Conservation (phyloP, 129 eudicot species). For the Rutidosis leptorrhynchoides region DNA sequence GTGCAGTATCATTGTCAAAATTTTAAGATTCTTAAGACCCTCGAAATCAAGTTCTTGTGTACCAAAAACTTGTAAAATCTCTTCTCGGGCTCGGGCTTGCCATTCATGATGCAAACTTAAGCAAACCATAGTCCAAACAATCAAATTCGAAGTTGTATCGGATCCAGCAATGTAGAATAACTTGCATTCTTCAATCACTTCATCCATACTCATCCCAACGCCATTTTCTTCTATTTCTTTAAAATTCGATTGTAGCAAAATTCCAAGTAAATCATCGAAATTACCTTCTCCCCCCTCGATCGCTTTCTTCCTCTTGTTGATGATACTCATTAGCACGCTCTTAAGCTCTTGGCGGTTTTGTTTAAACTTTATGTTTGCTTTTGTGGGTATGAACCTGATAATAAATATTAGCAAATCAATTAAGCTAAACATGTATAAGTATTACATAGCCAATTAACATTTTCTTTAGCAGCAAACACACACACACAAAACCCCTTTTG, state of each 20-base stretch:
- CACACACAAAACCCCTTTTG: too few relatives aligned
- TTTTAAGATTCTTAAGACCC: slow-evolving; percentile 40
- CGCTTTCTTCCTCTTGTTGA: slow-evolving; percentile 38
- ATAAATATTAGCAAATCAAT: background rate
- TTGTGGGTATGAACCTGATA: slow-evolving; percentile 51
- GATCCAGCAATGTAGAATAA: slow-evolving; percentile 42
- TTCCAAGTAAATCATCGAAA: slow-evolving; percentile 44
- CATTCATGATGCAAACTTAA: slow-evolving; percentile 49
- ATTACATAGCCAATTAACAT: background rate
- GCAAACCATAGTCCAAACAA: slow-evolving; percentile 59
- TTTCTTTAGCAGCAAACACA: too few relatives aligned
- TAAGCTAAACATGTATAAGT: background rate
- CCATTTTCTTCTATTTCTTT: slow-evolving; percentile 33
- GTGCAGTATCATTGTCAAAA: slow-evolving; percentile 44
- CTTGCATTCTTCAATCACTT: slow-evolving; percentile 52
- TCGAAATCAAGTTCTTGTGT: slow-evolving; percentile 32
- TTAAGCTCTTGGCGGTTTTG: slow-evolving; percentile 32
- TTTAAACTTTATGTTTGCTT: slow-evolving; percentile 38
- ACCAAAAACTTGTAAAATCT: slow-evolving; percentile 44
- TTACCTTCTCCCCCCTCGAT: slow-evolving; percentile 34
- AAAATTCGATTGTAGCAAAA: slow-evolving; percentile 35
- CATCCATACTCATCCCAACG: slow-evolving; percentile 32
- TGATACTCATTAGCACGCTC: slow-evolving; percentile 28
- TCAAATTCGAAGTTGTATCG: slow-evolving; percentile 40
- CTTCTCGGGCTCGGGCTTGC: slow-evolving; percentile 54